Evolutionary conservation across 148 eudicot genomes (phyloP).

Genomic region (Linanthus parryae): DNA sequence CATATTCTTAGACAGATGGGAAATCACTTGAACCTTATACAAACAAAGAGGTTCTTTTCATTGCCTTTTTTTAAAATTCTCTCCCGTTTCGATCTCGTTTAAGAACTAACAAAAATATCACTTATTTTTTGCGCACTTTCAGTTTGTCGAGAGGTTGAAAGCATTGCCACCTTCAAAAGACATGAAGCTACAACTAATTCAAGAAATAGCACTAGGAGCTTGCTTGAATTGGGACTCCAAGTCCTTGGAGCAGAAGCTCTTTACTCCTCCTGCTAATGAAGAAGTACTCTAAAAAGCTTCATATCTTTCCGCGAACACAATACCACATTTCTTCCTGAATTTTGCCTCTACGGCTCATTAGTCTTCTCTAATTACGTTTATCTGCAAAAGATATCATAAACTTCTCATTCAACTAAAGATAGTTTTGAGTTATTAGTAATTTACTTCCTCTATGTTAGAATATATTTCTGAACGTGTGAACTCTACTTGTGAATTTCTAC

Average conservation of each 20-base stretch:
- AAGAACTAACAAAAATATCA: conserved; percentile 1
- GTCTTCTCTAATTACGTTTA: no score
- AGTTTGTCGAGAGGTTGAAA: conserved; percentile 64
- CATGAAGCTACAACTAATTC: conserved; percentile 56
- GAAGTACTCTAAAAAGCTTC: no score
- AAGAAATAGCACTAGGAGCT: conserved; percentile 50
- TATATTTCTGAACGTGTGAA: no score
- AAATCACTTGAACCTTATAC: conserved; percentile 38
- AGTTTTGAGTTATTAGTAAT: no score
- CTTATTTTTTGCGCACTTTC: conserved; percentile 5
- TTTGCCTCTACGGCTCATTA: no score
- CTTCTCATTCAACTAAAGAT: no score
- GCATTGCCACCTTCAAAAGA: conserved; percentile 38
- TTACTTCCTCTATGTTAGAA: no score
- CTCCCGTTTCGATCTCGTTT: no score
- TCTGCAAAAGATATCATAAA: no score
- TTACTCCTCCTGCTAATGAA: conserved; percentile 14
- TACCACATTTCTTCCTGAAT: no score
- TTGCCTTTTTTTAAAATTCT: not conserved
- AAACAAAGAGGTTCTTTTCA: conserved; percentile 50
- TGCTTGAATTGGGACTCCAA: conserved; percentile 50
- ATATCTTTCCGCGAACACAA: no score
- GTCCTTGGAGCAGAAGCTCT: conserved; percentile 46
- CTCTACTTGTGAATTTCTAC: no score
- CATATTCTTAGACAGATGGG: conserved; percentile 56